phyloP scores from a whole-genome alignment of 2,329 filamentous ascomycete genomes.

The Hortaea sp. region DNA sequence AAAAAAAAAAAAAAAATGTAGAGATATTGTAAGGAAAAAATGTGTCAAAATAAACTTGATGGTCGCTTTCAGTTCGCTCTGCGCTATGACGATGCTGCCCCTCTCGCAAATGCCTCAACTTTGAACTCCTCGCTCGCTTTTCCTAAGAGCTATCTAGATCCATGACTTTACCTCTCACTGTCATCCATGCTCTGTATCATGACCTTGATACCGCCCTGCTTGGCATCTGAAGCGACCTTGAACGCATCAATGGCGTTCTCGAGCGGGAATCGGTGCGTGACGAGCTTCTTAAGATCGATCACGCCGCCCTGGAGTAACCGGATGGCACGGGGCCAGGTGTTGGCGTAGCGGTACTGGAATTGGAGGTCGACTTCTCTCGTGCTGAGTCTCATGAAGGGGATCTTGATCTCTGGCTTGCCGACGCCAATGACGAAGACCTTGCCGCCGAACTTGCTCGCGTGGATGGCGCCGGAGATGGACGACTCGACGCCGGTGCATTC shows the following conservation, averaged over 20 bases:
- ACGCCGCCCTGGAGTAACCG: constrained; percentile 75
- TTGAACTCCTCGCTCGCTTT: not conserved
- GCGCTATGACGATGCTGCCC: not conserved
- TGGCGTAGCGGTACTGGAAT: constrained; percentile 93
- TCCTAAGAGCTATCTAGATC: no score
- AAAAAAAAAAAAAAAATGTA: no score
- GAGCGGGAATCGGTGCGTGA: constrained; percentile 77
- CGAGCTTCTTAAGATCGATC: constrained; percentile 68
- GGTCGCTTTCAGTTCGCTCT: not conserved
- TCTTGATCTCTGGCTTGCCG: constrained; percentile 87
- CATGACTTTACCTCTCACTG: constrained; percentile 16
- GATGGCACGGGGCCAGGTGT: constrained; percentile 93
- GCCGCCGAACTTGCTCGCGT: constrained; percentile 85
- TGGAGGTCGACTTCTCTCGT: constrained; percentile 89
- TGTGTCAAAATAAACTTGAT: not conserved
- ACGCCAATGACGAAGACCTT: constrained; percentile 97
- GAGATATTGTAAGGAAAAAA: no score
- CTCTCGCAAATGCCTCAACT: not conserved
- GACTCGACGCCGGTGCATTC: constrained; percentile 95
- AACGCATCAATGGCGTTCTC: constrained; percentile 87
- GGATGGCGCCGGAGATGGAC: constrained; percentile 76
- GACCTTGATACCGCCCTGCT: constrained; percentile 95
- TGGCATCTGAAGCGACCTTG: constrained; percentile 75
- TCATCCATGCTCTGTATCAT: constrained; percentile 64
- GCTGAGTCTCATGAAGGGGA: constrained; percentile 89